Evolutionary conservation across 805 yeast species (phyloP).

Genomic region (Candida ficus): DNA sequence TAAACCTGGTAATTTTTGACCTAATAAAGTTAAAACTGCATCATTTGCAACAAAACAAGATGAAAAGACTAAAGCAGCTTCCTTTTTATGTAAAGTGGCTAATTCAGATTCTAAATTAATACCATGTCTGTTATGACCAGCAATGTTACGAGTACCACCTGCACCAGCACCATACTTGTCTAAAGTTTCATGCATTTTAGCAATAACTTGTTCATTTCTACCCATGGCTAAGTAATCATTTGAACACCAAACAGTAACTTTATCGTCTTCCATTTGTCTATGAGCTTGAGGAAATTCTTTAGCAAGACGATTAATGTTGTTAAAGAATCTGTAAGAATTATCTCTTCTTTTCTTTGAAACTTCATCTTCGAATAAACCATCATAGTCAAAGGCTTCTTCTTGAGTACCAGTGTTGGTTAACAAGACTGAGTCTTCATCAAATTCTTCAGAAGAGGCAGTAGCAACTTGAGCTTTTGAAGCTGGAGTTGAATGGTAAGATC

Average conservation of each 20-base stretch:
- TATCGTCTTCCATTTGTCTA: constrained; percentile 63
- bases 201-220: constrained; percentile 64
- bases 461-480: constrained; percentile 27
- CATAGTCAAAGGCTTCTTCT: constrained; percentile 62
- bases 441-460: constrained; percentile 23
- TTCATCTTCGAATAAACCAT: constrained; percentile 62
- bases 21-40: constrained; percentile 85
- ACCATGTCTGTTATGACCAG: constrained; percentile 95
- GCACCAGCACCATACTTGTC: constrained; percentile 97
- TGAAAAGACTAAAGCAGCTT: constrained; percentile 89
- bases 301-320: constrained; percentile 95
- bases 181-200: constrained; percentile 73
- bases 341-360: constrained; percentile 73
- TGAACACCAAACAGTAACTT: constrained; percentile 98
- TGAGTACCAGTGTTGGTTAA: constrained; percentile 36
- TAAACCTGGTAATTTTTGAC: constrained; percentile 83
- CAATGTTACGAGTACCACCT: constrained; percentile 98
- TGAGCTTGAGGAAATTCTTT: constrained; percentile 93
- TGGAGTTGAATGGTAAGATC: constrained; percentile 27
- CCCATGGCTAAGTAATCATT: constrained; percentile 98
- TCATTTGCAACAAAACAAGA: constrained; percentile 98
- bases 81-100: constrained; percentile 90
- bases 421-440: constrained; percentile 16
- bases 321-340: constrained; percentile 92
- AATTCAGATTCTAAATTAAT: constrained; percentile 78